phyloP scores from a whole-genome alignment of 306 rosid genomes.

The Lablab purpureus region DNA sequence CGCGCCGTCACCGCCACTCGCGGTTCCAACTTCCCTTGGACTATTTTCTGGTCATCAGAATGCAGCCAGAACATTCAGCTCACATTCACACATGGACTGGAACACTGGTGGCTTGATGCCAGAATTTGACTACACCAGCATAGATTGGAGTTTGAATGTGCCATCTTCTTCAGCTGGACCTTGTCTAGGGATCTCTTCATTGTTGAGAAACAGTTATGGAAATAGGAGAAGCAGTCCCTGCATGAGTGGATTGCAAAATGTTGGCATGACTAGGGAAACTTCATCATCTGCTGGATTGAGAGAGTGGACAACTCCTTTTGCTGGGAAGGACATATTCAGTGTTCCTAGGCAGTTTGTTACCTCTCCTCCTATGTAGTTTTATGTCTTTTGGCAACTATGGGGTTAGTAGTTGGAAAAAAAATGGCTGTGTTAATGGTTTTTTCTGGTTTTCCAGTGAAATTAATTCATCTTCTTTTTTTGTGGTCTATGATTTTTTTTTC shows the following conservation, averaged over 20 bases:
- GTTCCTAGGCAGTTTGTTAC: constrained; percentile 87
- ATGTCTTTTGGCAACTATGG: neutral
- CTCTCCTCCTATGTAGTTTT: constrained; percentile 68
- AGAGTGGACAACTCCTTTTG: constrained; percentile 89
- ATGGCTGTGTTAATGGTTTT: constrained; percentile 36
- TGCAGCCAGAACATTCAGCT: constrained; percentile 60
- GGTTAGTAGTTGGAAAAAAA: constrained; percentile 19
- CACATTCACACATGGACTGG: constrained; percentile 73
- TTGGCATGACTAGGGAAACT: constrained; percentile 56
- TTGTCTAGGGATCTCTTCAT: constrained; percentile 64
- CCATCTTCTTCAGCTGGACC: constrained; percentile 55
- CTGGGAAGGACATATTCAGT: constrained; percentile 85
- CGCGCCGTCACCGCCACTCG: constrained; percentile 54
- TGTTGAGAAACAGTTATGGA: constrained; percentile 35
- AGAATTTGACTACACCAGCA: constrained; percentile 68
- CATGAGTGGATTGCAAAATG: constrained; percentile 63
- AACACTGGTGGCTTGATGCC: constrained; percentile 59
- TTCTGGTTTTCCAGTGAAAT: constrained; percentile 48
- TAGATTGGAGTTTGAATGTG: constrained; percentile 83
- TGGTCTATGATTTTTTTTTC: constrained; percentile 40
- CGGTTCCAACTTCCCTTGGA: constrained; percentile 84
- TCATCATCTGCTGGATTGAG: constrained; percentile 59
- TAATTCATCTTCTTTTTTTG: constrained; percentile 46
- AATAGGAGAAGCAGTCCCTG: constrained; percentile 45
- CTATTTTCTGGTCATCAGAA: constrained; percentile 69